Evolutionary conservation across 2,329 filamentous ascomycete species (phyloP).

Genomic region (Beauveria caledonica): DNA sequence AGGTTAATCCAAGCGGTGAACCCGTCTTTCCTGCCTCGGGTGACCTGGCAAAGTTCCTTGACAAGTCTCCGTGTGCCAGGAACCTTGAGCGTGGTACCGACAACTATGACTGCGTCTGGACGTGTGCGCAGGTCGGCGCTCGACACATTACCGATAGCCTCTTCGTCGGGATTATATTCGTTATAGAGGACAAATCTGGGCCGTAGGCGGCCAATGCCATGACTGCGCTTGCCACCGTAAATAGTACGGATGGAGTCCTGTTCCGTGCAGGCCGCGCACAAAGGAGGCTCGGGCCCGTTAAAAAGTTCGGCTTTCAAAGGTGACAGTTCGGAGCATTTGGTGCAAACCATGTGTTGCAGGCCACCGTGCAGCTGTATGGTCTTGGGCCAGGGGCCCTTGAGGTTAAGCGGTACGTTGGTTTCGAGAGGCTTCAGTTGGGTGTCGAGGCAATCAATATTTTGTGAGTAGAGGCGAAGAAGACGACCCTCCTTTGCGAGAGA

Average conservation of each 20-base stretch:
- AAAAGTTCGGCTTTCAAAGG: constrained; percentile 75
- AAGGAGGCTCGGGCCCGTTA: constrained; percentile 72
- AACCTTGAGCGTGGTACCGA: constrained; percentile 91
- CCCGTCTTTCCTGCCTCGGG: constrained; percentile 74
- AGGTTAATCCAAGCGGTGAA: constrained; percentile 93
- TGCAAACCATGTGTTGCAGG: constrained; percentile 92
- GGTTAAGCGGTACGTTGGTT: constrained; percentile 71
- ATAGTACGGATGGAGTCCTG: constrained; percentile 69
- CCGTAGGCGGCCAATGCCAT: constrained; percentile 81
- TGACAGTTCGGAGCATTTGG: constrained; percentile 74
- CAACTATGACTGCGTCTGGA: constrained; percentile 88
- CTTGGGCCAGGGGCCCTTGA: constrained; percentile 84
- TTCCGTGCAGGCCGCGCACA: constrained; percentile 66
- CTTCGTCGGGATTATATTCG: constrained; percentile 91
- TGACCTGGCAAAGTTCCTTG: constrained; percentile 80
- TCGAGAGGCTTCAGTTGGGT: constrained; percentile 70
- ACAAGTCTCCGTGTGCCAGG: constrained; percentile 85
- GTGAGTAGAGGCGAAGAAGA: constrained; percentile 82
- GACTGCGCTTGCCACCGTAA: constrained; percentile 77
- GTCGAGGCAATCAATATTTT: constrained; percentile 95
- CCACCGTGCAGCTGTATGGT: constrained; percentile 93
- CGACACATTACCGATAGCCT: constrained; percentile 88
- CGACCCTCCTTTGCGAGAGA: constrained; percentile 82
- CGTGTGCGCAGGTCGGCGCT: constrained; percentile 75
- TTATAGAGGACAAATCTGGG: constrained; percentile 97